These are phyloP conservation scores for Tricholoma terreum DNA, from an alignment of 768 basidiomycete species.

Conservation along the genomic window DNA sequence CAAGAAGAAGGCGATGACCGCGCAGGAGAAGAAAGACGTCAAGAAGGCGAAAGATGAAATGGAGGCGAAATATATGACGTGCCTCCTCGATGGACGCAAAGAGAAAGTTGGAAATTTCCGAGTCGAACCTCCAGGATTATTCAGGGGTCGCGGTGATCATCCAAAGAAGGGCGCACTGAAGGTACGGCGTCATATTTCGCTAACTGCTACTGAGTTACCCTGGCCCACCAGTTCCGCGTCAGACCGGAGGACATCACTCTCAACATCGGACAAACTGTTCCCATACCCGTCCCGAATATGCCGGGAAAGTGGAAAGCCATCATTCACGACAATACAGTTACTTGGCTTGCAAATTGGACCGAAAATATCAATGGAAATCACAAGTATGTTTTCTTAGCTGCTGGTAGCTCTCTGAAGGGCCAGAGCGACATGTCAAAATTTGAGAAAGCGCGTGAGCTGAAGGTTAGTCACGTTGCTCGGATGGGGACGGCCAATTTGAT, in stretches of 20 bases:
- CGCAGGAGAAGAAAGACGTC: constrained; percentile 86
- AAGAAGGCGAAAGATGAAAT: constrained; percentile 83
- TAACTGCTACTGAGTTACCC: constrained; percentile 2
- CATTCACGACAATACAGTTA: constrained; percentile 92
- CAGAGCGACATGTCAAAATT: constrained; percentile 98
- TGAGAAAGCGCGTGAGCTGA: constrained; percentile 95
- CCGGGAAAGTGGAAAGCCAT: constrained; percentile 90
- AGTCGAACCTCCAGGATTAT: constrained; percentile 97
- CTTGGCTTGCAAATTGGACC: constrained; percentile 99
- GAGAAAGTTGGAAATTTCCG: constrained; percentile 99
- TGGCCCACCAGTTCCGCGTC: constrained; percentile 64
- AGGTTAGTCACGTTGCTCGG: constrained; percentile 48
- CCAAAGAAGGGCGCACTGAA: constrained; percentile 96
- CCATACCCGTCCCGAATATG: constrained; percentile 84
- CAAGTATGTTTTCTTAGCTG: constrained; percentile 97
- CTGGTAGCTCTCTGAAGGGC: constrained; percentile 96
- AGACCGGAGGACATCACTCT: constrained; percentile 93
- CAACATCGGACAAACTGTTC: constrained; percentile 80
- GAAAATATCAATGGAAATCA: constrained; percentile 95
- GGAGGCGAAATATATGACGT: constrained; percentile 82
- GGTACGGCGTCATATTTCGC: constrained; percentile 40
- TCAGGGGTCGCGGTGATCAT: constrained; percentile 97
- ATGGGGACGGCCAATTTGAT: background rate
- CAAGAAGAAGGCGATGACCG: constrained; percentile 83
- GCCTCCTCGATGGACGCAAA: constrained; percentile 92